These are phyloP conservation scores for Ustilaginoidea virens DNA, from an alignment of 2,329 filamentous ascomycete species.

Conservation along the genomic window DNA sequence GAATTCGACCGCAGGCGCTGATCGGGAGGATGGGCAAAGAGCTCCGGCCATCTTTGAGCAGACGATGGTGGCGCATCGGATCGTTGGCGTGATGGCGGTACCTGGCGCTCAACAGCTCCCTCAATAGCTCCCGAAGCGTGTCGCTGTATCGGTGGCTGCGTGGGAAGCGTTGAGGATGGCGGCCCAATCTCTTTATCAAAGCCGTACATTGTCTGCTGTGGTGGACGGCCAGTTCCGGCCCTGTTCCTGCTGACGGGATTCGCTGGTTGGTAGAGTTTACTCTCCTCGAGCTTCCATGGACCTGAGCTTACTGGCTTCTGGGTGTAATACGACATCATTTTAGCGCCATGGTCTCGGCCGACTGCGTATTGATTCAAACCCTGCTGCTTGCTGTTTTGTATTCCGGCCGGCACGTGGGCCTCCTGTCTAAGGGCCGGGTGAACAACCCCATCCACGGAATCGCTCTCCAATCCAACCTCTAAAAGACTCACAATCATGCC, in stretches of 20 bases:
- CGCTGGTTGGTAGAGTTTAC: conserved; percentile 35
- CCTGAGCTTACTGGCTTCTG: conserved; percentile 26
- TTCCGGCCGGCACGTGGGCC: too few relatives aligned
- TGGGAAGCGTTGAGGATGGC: conserved; percentile 6
- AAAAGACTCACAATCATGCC: too few relatives aligned
- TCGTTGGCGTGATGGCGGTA: conserved; percentile 1
- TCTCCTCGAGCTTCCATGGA: conserved; percentile 39
- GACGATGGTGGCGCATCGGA: conserved; percentile 34
- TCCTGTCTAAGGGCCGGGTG: too few relatives aligned
- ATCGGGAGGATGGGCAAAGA: conserved; percentile 20
- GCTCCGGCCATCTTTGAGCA: conserved; percentile 31
- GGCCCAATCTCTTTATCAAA: conserved; percentile 38
- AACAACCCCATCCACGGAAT: too few relatives aligned
- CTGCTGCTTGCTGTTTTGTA: too few relatives aligned
- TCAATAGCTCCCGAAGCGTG: too few relatives aligned
- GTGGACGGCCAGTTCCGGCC: conserved; percentile 15
- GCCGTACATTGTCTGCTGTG: conserved; percentile 18
- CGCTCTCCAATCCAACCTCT: too few relatives aligned
- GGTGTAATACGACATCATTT: conserved; percentile 16
- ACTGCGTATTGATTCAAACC: too few relatives aligned
- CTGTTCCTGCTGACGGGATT: conserved; percentile 18
- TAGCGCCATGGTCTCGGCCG: too few relatives aligned
- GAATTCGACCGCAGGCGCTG: conserved; percentile 3
- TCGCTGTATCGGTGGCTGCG: conserved; percentile 5
- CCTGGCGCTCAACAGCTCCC: too few relatives aligned